Base-by-base conservation (phyloP, 495 filamentous ascomycete species). In the Usnea hakonensis region DNA sequence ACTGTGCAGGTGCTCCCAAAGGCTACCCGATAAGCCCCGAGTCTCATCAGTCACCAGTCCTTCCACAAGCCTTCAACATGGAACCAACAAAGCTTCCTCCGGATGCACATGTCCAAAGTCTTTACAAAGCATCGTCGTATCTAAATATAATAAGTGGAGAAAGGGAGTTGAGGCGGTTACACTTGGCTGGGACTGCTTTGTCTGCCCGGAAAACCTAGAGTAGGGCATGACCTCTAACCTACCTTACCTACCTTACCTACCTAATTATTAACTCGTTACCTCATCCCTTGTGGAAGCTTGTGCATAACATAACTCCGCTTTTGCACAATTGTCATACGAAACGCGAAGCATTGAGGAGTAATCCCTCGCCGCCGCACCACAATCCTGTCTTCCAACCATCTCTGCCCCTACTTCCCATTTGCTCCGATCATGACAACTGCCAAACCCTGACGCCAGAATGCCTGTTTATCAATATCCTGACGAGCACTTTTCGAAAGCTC, bases 391-490 rank as follows among this genome's bases (percentile, higher is more conserved):
- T 13, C n/a, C 33, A n/a, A 23, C 37, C 61, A 33, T 26, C 46
- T 41, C 26, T 55, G 21, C 28, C 37, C 21, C 36, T 23, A 10
- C 35, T 13, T 40, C 14, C 50, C 59, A 41, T 16, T 26, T 53
- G 14, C 16, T 53, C 40, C n/a, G 23, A 55, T 48, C 48, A 40
- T 23, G n/a, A 28, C 21, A 41, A 2, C 30, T 5, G 17, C 19
- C 23, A 32, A 19, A 33, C 17, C 21, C 32, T 21, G 37, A 28
- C 40, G 13, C 17, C 66, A 77, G 60, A 50, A 88, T 87, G 85
- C 84, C 85, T 60, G 81, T 86, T 64, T 82, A 84, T 62, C 79
- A 79, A 65, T 76, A 83, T 65, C 65, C 64, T 21, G 71, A 67
- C 37, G 48, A 43, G 50, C 55, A 65, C 37, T 57, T 57, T 59